Base-by-base conservation (phyloP, 768 basidiomycete genomes). In the Tricholoma bakamatsutake region DNA sequence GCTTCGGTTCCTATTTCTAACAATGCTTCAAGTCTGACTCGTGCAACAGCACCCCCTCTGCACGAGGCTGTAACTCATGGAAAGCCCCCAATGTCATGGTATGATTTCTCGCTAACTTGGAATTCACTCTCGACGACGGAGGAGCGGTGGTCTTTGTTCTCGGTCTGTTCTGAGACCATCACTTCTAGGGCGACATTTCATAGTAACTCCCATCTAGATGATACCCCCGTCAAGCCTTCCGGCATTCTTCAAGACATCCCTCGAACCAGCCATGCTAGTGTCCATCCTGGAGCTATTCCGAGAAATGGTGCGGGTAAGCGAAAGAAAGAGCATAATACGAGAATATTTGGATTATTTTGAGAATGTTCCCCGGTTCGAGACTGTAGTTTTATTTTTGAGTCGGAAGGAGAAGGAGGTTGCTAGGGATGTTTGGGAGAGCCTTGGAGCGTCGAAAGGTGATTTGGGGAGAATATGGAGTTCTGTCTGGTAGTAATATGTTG, bases 61-160 rank as follows among this genome's bases (percentile, higher is more conserved):
- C 24, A 5, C 6, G 31, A 24, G 18, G 42, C 12, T 28, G 21
- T 27, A n/a, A 21, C 18, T 24, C 43, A 9, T 6, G 5, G 7
- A 3, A 42, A 13, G 7, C 37, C 15, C 10, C 68, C 74, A 0
- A 68, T 68, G 46, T 78, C 82, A 0, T 68, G 88, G 15, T 85
- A 89, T 62, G 80, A 84, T 34, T 88, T 93, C 59, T 76, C 71
- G 39, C 79, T 75, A 50, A 67, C 73, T 0, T 91, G 88, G 90
- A 76, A 80, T 21, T 61, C 73, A 4, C 52, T 72, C 24, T 52
- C 58, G 1, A 71, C 73, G 0, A 62, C 73, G 6, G 67, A 75
- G 13, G 78, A 79, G 45, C 76, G 77, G 45, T 90, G 86, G 82
- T 63, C 70, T 10, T 70, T 88, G 13, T 67, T 93, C 40, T 73